Evolutionary conservation across 2,329 filamentous ascomycete species (phyloP).

Genomic region (Talaromyces sp.): DNA sequence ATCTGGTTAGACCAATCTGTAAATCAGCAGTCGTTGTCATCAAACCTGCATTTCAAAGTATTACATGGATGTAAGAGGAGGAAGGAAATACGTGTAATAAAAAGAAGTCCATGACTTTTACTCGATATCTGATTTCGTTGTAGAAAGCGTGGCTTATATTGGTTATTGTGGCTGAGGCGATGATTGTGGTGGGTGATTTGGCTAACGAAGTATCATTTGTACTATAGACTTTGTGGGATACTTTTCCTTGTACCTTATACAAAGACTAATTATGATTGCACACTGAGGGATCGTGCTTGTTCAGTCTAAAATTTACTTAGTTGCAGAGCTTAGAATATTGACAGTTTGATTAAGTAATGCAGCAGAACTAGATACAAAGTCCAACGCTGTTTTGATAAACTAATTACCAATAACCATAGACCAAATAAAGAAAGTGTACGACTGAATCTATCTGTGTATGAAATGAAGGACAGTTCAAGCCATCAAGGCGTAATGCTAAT

Average conservation of each 20-base stretch:
- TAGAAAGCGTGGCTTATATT: constrained; percentile 13
- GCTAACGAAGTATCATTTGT: neutral
- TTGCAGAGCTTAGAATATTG: neutral
- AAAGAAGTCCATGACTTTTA: neutral
- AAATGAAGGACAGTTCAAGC: neutral
- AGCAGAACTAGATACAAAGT: neutral
- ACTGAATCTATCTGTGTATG: neutral
- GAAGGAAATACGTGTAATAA: neutral
- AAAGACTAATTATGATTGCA: too few species aligned
- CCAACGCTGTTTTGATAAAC: neutral
- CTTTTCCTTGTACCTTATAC: too few species aligned
- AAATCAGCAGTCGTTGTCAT: too few species aligned
- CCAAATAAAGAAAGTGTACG: neutral
- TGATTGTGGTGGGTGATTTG: neutral
- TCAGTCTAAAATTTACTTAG: neutral
- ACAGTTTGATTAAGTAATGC: neutral
- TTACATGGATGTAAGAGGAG: too few species aligned
- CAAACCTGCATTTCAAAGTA: too few species aligned
- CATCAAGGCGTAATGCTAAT: neutral
- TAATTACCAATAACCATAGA: neutral
- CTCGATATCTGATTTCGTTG: constrained; percentile 10
- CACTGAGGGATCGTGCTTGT: neutral
- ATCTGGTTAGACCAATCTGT: neutral
- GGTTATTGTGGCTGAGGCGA: neutral
- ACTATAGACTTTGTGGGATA: too few species aligned